Evolutionary conservation across 441 rosid species (phyloP).

Genomic region (Eruca vesicaria): DNA sequence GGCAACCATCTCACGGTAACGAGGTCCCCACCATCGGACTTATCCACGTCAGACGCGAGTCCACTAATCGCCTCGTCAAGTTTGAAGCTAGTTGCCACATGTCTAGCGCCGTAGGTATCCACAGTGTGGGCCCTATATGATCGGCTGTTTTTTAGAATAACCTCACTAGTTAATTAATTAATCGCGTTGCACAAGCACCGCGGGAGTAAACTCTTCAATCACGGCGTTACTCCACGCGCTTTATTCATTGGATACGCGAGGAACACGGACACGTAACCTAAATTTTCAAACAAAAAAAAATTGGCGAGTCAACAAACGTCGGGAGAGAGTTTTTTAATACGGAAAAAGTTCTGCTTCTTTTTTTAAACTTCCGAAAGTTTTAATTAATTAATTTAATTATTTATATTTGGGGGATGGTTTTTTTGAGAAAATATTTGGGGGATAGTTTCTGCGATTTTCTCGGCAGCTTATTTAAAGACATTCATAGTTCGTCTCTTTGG

Average conservation of each 20-base stretch:
- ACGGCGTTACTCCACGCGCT: slow-evolving; percentile 12
- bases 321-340: slow-evolving; percentile 13
- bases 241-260: background rate
- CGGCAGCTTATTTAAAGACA: slow-evolving; percentile 17
- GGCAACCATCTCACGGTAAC: background rate
- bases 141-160: too few species aligned
- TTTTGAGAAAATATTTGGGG: background rate
- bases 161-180: too few species aligned
- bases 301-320: slow-evolving; percentile 28
- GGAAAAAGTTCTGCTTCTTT: background rate
- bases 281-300: background rate
- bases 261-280: background rate
- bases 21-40: slow-evolving; percentile 40
- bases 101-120: slow-evolving; percentile 27
- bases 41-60: slow-evolving; percentile 54
- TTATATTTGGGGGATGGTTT: too few species aligned
- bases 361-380: background rate
- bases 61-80: slow-evolving; percentile 43
- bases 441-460: slow-evolving; percentile 14
- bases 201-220: background rate
- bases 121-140: slow-evolving; percentile 32
- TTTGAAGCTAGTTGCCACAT: slow-evolving; percentile 43
- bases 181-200: slow-evolving; percentile 27
- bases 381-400: too few species aligned
- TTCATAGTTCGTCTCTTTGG: slow-evolving; percentile 9